Evolutionary conservation across 495 filamentous ascomycete genomes (phyloP).

Genomic region (Chaetomidium leptoderma): DNA sequence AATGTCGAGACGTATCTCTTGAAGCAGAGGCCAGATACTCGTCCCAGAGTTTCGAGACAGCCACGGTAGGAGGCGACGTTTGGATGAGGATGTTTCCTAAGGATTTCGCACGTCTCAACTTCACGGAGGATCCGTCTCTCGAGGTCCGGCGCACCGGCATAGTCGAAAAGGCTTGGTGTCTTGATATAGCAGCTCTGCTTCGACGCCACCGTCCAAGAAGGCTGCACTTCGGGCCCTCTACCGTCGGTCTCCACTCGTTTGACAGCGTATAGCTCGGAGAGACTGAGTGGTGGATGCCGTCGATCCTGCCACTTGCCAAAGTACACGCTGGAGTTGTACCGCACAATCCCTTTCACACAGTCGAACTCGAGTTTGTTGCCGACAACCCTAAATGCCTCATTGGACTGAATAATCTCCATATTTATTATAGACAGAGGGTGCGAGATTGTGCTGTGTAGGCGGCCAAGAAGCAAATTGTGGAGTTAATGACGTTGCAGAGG

Average conservation of each 20-base stretch:
- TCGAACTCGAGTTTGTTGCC: slow-evolving; percentile 1
- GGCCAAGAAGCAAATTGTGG: too few species aligned
- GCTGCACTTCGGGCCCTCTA: not conserved
- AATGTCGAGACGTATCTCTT: too few species aligned
- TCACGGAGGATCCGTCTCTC: not conserved
- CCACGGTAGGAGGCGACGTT: too few species aligned
- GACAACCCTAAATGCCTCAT: not conserved
- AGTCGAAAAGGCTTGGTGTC: slow-evolving; percentile 5
- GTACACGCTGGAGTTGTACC: not conserved
- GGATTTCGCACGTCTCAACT: not conserved
- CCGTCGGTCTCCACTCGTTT: slow-evolving; percentile 2
- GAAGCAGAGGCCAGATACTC: too few species aligned
- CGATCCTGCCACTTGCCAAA: slow-evolving; percentile 4
- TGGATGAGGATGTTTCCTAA: not conserved
- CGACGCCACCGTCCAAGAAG: slow-evolving; percentile 4
- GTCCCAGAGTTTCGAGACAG: too few species aligned
- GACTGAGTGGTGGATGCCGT: not conserved
- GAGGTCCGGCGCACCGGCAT: not conserved
- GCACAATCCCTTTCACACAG: not conserved
- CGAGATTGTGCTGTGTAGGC: not conserved
- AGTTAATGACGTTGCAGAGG: too few species aligned
- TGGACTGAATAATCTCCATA: not conserved
- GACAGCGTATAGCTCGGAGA: slow-evolving; percentile 5
- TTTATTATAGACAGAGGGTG: not conserved
- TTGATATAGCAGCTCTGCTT: slow-evolving; percentile 4